Conservation (phyloP, 2,329 filamentous ascomycete species). For the Hymenoscyphus fraxineus region DNA sequence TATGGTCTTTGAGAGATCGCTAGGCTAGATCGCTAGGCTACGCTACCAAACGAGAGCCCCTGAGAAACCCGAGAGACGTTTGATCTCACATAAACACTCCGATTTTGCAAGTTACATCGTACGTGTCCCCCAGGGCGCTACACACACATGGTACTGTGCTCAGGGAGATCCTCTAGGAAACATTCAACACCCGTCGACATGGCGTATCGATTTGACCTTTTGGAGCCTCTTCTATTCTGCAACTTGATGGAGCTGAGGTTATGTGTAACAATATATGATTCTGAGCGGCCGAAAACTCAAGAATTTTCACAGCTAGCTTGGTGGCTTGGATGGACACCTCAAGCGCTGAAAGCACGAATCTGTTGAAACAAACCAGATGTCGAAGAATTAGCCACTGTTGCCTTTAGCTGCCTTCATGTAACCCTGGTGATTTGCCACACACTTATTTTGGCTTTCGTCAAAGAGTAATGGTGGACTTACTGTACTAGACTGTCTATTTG, state of each 20-base stretch:
- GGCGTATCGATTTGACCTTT: background rate
- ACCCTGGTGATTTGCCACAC: background rate
- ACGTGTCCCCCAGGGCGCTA: background rate
- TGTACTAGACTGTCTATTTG: background rate
- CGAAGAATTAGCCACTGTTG: background rate
- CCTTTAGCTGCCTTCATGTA: too few relatives aligned
- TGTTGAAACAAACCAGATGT: background rate
- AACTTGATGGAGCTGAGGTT: background rate
- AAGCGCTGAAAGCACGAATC: background rate
- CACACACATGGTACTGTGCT: background rate
- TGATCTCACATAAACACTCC: background rate
- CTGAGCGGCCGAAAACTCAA: background rate
- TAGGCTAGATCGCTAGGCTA: too few relatives aligned
- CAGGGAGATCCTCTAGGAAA: background rate
- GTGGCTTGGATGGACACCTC: background rate
- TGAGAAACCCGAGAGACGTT: background rate
- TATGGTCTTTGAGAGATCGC: background rate
- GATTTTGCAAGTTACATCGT: background rate
- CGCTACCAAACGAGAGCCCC: too few relatives aligned
- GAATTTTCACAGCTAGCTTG: background rate
- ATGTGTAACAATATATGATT: background rate
- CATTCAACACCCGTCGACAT: background rate
- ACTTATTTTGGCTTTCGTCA: background rate
- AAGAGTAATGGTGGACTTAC: background rate
- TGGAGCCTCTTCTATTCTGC: background rate